Base-by-base conservation (phyloP, 179 eudicot genomes). In the Drosera spatulata region DNA sequence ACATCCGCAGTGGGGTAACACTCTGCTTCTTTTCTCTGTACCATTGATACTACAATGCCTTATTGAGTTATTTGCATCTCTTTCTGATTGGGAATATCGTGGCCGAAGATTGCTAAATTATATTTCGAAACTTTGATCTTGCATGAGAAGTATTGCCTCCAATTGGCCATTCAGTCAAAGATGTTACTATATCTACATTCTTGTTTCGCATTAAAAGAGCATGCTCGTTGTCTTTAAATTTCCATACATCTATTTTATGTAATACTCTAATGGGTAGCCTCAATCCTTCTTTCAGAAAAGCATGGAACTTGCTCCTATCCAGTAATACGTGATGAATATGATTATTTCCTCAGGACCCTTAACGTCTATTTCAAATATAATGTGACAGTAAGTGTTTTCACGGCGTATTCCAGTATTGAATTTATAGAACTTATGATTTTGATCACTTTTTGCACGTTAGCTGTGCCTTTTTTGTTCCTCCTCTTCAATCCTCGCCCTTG, bases 231-330 rank as follows among this genome's bases (percentile, higher is more conserved):
- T 22, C 33, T 22, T 22, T 22, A 22, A 22, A 22, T 22, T 48
- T 40, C 7, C 39, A 41, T 11, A 49, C 22, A 41, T 47, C 14
- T 53, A 39, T 43, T 56, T 46, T 47, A 7, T 8, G 9, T 37
- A 45, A 40, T 42, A 46, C 14, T 65, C 61, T 69, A 40, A 40
- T 4, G 46, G 46, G 41, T 66, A 22, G 51, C 55, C 44, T 62
- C 50, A 62, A 55, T 64, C 14, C 41, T 39, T 60, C 22, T 61
- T 65, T 61, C 95, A 91, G 97, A 80, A 63, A 91, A 88, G 71
- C 97, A 91, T 58, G 97, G 97, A 58, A 85, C 97, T 55, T 91
- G 97, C 66, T 75, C 91, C 54, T 79, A 66, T 71, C 66, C 91
- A 47, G 96, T 82, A 42, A 39, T 75, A 47, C 66, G 65, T 42